These are phyloP conservation scores for Lenzites betulinus DNA, from an alignment of 768 basidiomycete genomes.

Conservation along the genomic window DNA sequence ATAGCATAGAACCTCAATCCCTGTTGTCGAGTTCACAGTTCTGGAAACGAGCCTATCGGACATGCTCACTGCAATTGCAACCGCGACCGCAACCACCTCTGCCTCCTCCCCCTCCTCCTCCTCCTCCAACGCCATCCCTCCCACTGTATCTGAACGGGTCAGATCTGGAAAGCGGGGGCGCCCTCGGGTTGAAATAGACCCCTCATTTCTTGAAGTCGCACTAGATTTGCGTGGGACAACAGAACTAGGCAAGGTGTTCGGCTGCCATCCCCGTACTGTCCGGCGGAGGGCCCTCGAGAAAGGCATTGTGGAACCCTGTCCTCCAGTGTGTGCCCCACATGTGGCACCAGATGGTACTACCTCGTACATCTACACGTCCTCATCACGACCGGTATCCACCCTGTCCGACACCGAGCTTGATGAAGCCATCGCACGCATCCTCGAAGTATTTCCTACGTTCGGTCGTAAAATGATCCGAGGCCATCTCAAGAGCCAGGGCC, in stretches of 20 bases:
- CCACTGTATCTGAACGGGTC: not conserved
- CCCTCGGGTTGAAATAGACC: not conserved
- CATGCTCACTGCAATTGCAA: not conserved
- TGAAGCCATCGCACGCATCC: not conserved
- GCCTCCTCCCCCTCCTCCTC: conserved; percentile 1
- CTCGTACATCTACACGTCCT: conserved; percentile 7
- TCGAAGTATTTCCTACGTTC: not conserved
- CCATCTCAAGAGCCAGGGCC: not conserved
- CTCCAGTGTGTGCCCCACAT: conserved; percentile 22
- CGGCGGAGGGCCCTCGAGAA: conserved; percentile 31
- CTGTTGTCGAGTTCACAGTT: not conserved
- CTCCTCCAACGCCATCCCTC: not conserved
- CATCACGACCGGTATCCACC: conserved; percentile 22
- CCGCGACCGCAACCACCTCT: conserved; percentile 4
- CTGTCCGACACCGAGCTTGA: conserved; percentile 1
- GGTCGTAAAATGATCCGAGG: conserved; percentile 8
- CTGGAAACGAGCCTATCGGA: not conserved
- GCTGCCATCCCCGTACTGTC: conserved; percentile 25
- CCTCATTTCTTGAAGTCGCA: not conserved
- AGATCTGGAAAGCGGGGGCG: conserved; percentile 10
- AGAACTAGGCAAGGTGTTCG: conserved; percentile 24
- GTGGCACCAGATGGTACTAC: conserved; percentile 21
- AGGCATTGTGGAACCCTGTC: conserved; percentile 26
- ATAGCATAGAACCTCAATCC: conserved; percentile 11
- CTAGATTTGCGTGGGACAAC: conserved; percentile 7